These are phyloP conservation scores for Mycosphaerella arachidis DNA, from an alignment of 2,329 filamentous ascomycete genomes.

Conservation along the genomic window DNA sequence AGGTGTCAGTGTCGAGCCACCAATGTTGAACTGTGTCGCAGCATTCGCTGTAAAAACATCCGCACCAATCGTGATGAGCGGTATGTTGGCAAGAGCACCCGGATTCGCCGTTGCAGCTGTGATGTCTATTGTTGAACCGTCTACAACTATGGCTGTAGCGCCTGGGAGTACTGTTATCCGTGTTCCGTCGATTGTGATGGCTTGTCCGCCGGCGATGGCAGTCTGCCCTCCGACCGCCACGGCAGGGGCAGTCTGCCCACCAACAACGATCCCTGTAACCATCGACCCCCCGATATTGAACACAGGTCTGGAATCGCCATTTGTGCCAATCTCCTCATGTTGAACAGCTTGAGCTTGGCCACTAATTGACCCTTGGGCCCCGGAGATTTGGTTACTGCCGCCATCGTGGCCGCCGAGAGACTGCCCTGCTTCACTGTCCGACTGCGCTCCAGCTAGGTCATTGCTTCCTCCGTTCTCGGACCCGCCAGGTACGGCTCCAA, in stretches of 20 bases:
- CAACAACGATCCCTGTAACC: constrained; percentile 19
- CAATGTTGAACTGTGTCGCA: constrained; percentile 43
- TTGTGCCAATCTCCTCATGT: neutral
- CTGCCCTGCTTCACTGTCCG: neutral
- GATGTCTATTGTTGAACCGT: constrained; percentile 26
- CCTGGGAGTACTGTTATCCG: constrained; percentile 31
- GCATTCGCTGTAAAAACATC: constrained; percentile 42
- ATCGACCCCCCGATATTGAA: constrained; percentile 17
- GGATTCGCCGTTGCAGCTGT: neutral
- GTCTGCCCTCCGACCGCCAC: constrained; percentile 30
- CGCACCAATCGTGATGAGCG: constrained; percentile 39
- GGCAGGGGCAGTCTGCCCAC: constrained; percentile 9
- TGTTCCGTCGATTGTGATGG: constrained; percentile 34
- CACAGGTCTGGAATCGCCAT: neutral
- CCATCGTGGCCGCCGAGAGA: neutral
- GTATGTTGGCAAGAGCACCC: constrained; percentile 23
- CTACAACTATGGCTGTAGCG: constrained; percentile 35
- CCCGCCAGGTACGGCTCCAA: constrained; percentile 3
- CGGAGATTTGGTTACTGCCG: neutral
- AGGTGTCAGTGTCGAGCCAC: constrained; percentile 33
- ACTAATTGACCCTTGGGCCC: neutral
- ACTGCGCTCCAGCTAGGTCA: neutral
- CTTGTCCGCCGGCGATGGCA: constrained; percentile 24
- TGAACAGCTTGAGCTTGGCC: constrained; percentile 2
- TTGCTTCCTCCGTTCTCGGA: neutral